phyloP scores from a whole-genome alignment of 2,329 filamentous ascomycete species.

The Xylariaceae sp. region DNA sequence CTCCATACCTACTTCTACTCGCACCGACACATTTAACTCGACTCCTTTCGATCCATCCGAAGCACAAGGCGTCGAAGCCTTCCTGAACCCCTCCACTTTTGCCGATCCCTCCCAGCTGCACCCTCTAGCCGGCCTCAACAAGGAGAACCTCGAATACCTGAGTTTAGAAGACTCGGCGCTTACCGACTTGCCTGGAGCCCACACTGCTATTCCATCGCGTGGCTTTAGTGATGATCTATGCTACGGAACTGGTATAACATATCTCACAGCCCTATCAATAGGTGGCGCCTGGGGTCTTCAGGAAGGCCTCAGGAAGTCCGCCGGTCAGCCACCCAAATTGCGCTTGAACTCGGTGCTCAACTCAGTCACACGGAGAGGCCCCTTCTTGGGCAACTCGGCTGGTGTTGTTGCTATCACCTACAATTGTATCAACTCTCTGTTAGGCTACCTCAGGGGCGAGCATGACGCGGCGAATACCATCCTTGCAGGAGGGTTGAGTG shows the following conservation, averaged over 20 bases:
- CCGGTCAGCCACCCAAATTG: slow-evolving; percentile 82
- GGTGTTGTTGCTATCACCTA: slow-evolving; percentile 96
- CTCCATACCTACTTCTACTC: slow-evolving; percentile 55
- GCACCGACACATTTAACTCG: slow-evolving; percentile 59
- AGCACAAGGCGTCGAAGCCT: slow-evolving; percentile 83
- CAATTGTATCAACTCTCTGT: slow-evolving; percentile 87
- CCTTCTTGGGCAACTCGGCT: slow-evolving; percentile 94
- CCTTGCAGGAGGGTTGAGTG: slow-evolving; percentile 82
- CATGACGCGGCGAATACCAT: slow-evolving; percentile 93
- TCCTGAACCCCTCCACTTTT: slow-evolving; percentile 77
- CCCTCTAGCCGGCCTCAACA: slow-evolving; percentile 90
- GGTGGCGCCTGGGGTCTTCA: slow-evolving; percentile 93
- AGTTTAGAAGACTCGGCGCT: slow-evolving; percentile 90
- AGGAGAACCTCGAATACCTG: slow-evolving; percentile 93
- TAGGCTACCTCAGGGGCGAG: slow-evolving; percentile 80
- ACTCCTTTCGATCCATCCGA: slow-evolving; percentile 73
- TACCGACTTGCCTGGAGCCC: slow-evolving; percentile 82
- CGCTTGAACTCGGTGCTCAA: slow-evolving; percentile 94
- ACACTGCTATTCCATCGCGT: slow-evolving; percentile 89
- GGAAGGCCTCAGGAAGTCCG: slow-evolving; percentile 84
- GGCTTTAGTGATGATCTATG: slow-evolving; percentile 98
- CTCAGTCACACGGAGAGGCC: slow-evolving; percentile 88
- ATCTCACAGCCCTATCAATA: slow-evolving; percentile 82
- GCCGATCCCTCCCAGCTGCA: slow-evolving; percentile 90
- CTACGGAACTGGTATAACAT: slow-evolving; percentile 95